A percentile compares a stretch with the other conserved stretches of the same genome.
phyloP scores from a whole-genome alignment of 352 stramenopile species.

The Pythium utonaiense region DNA sequence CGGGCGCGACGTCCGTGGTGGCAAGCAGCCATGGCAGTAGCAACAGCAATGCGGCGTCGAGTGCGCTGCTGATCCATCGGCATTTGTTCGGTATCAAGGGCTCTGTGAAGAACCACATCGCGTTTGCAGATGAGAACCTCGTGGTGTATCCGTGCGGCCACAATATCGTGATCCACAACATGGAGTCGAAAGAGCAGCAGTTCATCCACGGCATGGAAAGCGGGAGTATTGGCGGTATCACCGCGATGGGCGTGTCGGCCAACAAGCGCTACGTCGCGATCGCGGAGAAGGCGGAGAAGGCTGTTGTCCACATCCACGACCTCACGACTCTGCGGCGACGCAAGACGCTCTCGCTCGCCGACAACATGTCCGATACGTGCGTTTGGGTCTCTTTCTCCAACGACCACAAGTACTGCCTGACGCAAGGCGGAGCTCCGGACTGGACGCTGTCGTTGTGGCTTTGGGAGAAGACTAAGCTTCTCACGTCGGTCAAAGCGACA shows the following conservation, averaged over 20 bases:
- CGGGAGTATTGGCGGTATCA: constrained; percentile 71
- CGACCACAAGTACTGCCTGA: constrained; percentile 90
- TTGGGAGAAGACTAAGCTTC: constrained; percentile 91
- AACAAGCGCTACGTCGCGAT: constrained; percentile 88
- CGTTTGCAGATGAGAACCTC: constrained; percentile 82
- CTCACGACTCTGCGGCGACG: constrained; percentile 75
- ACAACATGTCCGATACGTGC: constrained; percentile 78
- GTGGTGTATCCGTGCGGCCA: constrained; percentile 87
- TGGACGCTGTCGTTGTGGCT: constrained; percentile 90
- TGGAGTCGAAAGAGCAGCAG: constrained; percentile 89
- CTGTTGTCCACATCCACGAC: constrained; percentile 90
- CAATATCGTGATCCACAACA: constrained; percentile 86
- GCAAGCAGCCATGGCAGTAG: background rate
- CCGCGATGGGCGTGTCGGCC: constrained; percentile 72
- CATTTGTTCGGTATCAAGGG: constrained; percentile 87
- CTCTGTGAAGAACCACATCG: constrained; percentile 75
- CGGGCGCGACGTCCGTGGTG: background rate
- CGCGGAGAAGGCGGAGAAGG: constrained; percentile 79
- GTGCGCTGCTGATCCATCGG: constrained; percentile 47
- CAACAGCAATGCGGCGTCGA: constrained; percentile 4
- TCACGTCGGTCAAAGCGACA: constrained; percentile 70
- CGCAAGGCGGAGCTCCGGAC: constrained; percentile 85
- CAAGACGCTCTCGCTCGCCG: constrained; percentile 79
- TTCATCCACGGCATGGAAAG: constrained; percentile 87
- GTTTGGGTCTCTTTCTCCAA: constrained; percentile 85